Percentiles rank a stretch among this genome's conserved stretches.
These are phyloP conservation scores for Entoloma clypeatum DNA, from an alignment of 1,284 basidiomycete genomes.

Conservation along the genomic window DNA sequence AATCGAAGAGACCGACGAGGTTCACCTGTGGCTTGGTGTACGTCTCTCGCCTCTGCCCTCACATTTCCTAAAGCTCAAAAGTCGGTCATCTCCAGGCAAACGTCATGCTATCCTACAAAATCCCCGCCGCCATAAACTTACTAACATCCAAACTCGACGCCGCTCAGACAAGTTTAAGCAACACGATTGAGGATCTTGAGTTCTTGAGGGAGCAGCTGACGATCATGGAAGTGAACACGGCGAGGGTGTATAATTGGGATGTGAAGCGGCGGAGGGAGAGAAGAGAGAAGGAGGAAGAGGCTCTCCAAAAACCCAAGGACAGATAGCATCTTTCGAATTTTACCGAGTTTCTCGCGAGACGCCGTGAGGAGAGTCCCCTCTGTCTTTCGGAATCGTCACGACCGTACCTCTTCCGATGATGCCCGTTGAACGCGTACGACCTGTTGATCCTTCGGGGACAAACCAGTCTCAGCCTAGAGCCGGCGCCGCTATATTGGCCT, in stretches of 20 bases:
- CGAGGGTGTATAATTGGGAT: slow-evolving; percentile 96
- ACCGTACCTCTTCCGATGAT: too few species aligned
- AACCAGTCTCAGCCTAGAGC: too few species aligned
- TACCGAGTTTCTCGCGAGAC: too few species aligned
- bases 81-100: slow-evolving; percentile 89
- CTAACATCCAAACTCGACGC: slow-evolving; percentile 75
- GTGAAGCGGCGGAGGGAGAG: slow-evolving; percentile 76
- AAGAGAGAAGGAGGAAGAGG: slow-evolving; percentile 41
- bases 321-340: background rate
- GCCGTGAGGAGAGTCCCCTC: too few species aligned
- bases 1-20: slow-evolving; percentile 82
- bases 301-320: background rate
- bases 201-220: slow-evolving; percentile 95
- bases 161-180: slow-evolving; percentile 67
- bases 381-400: too few species aligned
- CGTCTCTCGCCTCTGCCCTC: slow-evolving; percentile 31
- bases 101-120: slow-evolving; percentile 94
- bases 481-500: too few species aligned
- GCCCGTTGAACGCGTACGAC: too few species aligned
- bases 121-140: slow-evolving; percentile 77
- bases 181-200: slow-evolving; percentile 85
- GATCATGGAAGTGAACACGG: slow-evolving; percentile 97
- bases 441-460: too few species aligned
- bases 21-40: slow-evolving; percentile 96
- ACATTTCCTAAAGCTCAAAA: slow-evolving; percentile 1